These are phyloP conservation scores for Paraconiothyrium brasiliense DNA, from an alignment of 2,329 filamentous ascomycete genomes.

Conservation along the genomic window DNA sequence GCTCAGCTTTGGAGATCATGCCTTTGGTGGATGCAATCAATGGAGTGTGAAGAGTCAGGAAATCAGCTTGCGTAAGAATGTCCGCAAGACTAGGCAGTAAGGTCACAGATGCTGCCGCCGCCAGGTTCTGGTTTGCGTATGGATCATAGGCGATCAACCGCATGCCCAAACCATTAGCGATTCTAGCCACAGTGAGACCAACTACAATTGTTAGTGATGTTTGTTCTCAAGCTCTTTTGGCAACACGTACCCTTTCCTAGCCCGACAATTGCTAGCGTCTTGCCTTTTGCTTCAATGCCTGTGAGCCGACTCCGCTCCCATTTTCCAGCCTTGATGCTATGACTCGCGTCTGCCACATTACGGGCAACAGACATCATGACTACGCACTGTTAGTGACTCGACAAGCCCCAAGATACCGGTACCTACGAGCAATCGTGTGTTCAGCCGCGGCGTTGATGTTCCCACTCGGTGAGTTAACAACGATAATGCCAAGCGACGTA, in stretches of 20 bases:
- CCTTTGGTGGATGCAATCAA: slow-evolving; percentile 79
- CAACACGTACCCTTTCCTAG: slow-evolving; percentile 72
- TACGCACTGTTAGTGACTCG: slow-evolving; percentile 34
- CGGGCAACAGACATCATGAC: slow-evolving; percentile 78
- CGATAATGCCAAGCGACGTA: slow-evolving; percentile 77
- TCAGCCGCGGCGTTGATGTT: slow-evolving; percentile 85
- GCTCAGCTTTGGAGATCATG: slow-evolving; percentile 73
- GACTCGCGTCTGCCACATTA: slow-evolving; percentile 75
- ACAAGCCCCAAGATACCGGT: background rate
- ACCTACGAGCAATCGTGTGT: slow-evolving; percentile 70
- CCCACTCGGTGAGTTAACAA: slow-evolving; percentile 80
- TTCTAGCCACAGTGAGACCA: slow-evolving; percentile 80
- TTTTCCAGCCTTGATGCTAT: slow-evolving; percentile 73
- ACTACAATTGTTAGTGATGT: slow-evolving; percentile 56
- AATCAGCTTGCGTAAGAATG: slow-evolving; percentile 74
- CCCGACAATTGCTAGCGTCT: slow-evolving; percentile 79
- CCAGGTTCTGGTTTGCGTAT: slow-evolving; percentile 78
- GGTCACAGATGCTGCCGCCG: slow-evolving; percentile 71
- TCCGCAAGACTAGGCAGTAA: slow-evolving; percentile 67
- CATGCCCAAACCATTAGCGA: slow-evolving; percentile 81
- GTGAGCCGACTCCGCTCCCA: slow-evolving; percentile 81
- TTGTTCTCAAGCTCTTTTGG: background rate
- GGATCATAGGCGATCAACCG: slow-evolving; percentile 78
- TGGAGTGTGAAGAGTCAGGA: slow-evolving; percentile 83
- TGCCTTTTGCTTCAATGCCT: slow-evolving; percentile 80